Base-by-base conservation (phyloP, 2,329 filamentous ascomycete genomes). In the Cordyceps tenuipes region DNA sequence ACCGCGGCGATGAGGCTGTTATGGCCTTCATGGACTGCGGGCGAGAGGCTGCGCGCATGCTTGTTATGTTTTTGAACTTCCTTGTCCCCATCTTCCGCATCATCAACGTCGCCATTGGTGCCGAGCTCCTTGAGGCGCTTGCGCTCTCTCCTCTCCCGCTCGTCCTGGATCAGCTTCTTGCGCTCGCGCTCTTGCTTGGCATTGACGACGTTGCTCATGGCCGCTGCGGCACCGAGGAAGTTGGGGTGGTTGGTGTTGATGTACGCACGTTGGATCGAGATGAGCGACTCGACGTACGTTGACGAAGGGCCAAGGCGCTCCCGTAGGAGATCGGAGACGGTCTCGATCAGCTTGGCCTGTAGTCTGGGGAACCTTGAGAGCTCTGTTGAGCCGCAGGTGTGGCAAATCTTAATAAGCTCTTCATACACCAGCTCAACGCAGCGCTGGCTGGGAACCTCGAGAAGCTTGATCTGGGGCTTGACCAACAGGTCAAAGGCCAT, bases 221-320 rank as follows among this genome's bases (percentile, higher is more conserved):
- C 94, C 41, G 92, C 93, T 23, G 94, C 93, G 17, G 94, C 94
- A 49, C 94, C 94, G 17, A 97, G 84, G 78, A 99, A 99, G 75
- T 99, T 99, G 53, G 94, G 94, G 72, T 99, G 94, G 70, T 99
- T 99, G 47, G 94, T 99, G 78, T 99, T 99, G 77, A 99, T 97
- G 75, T 99, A 99, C 21, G 94, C 94, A 66, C 94, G 85, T 75
- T 99, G 94, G 62, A 99, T 99, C 29, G 94, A 89, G 65, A 99
- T 99, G 63, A 99, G 81, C 46, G 93, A 97, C 73, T 97, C 94
- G 48, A 99, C 94, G 66, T 99, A 99, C 57, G 77, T 82, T 2
- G 93, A 96, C 60, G 89, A 86, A 12, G 94, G 94, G 2, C 94
- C 94, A 6, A 99, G 81, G 62, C 93, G 85, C 76, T 99, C 94